phyloP scores from a whole-genome alignment of 2,329 filamentous ascomycete species.

The Colletotrichum lentis region DNA sequence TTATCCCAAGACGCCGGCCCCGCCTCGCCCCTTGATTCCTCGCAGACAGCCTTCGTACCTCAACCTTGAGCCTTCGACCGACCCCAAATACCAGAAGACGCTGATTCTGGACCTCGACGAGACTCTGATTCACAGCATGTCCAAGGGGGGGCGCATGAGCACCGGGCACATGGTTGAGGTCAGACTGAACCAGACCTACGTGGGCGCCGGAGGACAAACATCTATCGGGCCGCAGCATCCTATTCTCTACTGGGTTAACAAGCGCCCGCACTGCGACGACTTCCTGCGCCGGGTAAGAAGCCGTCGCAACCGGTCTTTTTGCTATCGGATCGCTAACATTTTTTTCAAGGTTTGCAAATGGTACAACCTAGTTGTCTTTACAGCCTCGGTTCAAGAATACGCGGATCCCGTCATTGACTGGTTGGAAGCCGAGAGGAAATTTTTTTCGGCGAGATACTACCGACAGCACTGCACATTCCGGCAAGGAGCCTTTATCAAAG shows the following conservation, averaged over 20 bases:
- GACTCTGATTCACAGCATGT: slow-evolving; percentile 97
- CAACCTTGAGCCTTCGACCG: slow-evolving; percentile 61
- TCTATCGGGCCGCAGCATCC: slow-evolving; percentile 86
- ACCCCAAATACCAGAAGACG: slow-evolving; percentile 80
- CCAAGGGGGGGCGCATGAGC: slow-evolving; percentile 93
- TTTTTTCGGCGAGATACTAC: slow-evolving; percentile 93
- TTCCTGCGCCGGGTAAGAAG: slow-evolving; percentile 80
- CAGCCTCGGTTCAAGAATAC: slow-evolving; percentile 97
- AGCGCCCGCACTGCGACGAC: slow-evolving; percentile 95
- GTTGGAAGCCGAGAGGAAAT: slow-evolving; percentile 96
- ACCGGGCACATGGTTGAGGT: slow-evolving; percentile 99
- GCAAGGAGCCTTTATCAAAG: slow-evolving; percentile 97
- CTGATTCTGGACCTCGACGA: slow-evolving; percentile 95
- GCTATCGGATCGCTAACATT: slow-evolving; percentile 1
- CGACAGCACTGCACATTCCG: slow-evolving; percentile 96
- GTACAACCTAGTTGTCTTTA: slow-evolving; percentile 98
- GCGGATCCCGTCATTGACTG: slow-evolving; percentile 99
- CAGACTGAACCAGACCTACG: slow-evolving; percentile 77
- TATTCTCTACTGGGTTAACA: slow-evolving; percentile 98
- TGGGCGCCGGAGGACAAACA: slow-evolving; percentile 72
- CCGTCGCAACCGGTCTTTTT: neutral
- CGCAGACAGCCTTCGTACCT: slow-evolving; percentile 89
- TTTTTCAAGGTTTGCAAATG: slow-evolving; percentile 81
- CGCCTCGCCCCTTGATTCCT: slow-evolving; percentile 89
- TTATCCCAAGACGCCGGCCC: slow-evolving; percentile 89